These are phyloP conservation scores for Chlamydomonas schloesseri DNA, from an alignment of 139 green algal genomes.

Conservation along the genomic window DNA sequence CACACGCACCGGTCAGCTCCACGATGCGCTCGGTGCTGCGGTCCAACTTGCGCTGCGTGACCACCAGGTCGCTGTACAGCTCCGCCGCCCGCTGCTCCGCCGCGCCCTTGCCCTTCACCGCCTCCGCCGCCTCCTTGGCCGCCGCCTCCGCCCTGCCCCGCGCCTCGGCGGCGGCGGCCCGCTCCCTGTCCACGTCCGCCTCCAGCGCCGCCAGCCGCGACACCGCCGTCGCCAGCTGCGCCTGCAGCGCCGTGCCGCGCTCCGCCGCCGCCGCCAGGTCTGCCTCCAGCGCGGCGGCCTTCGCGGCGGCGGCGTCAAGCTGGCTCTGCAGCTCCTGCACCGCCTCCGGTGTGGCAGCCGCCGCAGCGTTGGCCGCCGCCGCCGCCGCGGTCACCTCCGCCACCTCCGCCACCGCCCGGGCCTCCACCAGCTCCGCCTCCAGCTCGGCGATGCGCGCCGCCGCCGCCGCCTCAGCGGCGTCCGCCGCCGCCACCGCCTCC, in stretches of 20 bases:
- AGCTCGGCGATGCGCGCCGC: not conserved
- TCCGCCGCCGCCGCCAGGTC: not conserved
- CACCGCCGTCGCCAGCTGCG: not conserved
- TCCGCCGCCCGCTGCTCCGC: slow-evolving; percentile 38
- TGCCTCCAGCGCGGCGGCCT: not conserved
- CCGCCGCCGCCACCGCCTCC: not conserved
- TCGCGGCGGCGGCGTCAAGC: not conserved
- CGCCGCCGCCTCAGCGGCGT: not conserved
- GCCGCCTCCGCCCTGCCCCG: not conserved
- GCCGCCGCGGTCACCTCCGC: not conserved
- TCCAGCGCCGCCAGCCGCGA: not conserved
- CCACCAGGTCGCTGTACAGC: slow-evolving; percentile 46
- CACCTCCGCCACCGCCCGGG: not conserved
- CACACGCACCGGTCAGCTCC: slow-evolving; percentile 49
- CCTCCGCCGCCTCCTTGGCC: not conserved
- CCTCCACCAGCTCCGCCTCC: not conserved
- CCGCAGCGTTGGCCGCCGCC: not conserved
- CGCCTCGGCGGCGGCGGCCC: not conserved
- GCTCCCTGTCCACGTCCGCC: not conserved
- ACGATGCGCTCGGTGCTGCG: slow-evolving; percentile 56
- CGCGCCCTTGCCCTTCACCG: not conserved
- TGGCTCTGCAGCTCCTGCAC: slow-evolving; percentile 28
- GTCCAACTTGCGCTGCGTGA: slow-evolving; percentile 51
- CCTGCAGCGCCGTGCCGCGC: not conserved
- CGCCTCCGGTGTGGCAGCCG: not conserved